Conservation (phyloP, 192 early-diverging fungal species). For the Phycomyces blakesleeanus region DNA sequence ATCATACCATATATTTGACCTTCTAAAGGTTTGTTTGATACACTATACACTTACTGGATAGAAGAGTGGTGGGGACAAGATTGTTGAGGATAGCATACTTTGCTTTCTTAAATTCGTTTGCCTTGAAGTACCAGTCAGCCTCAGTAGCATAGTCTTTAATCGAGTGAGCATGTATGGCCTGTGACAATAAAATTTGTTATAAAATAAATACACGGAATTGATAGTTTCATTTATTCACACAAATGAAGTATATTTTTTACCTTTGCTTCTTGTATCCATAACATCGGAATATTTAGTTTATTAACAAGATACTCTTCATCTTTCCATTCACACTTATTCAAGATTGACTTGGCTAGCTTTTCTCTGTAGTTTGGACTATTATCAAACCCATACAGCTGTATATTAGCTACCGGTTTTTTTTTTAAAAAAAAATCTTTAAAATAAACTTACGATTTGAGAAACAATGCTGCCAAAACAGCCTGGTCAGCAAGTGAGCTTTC, state of each 20-base stretch:
- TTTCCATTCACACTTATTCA: background rate
- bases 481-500: too few species aligned
- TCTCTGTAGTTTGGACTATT: background rate
- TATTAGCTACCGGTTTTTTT: background rate
- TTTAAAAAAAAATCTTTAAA: too few species aligned
- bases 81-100: background rate
- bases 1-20: too few species aligned
- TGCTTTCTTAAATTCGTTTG: background rate
- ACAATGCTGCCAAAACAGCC: too few species aligned
- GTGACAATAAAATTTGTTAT: background rate
- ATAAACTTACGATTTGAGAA: too few species aligned
- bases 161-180: background rate
- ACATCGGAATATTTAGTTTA: background rate
- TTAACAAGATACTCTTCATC: background rate
- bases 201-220: background rate
- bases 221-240: too few species aligned
- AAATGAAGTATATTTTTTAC: background rate
- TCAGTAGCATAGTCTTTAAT: background rate
- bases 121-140: background rate
- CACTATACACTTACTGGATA: background rate
- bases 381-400: background rate
- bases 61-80: background rate
- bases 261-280: slow-evolving; percentile 1
- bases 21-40: too few species aligned
- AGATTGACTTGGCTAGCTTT: background rate